A percentile compares a stretch with the other conserved stretches of the same genome.
Evolutionary conservation across 768 basidiomycete genomes (phyloP).

Genomic region (Mycena olivaceomarginata): DNA sequence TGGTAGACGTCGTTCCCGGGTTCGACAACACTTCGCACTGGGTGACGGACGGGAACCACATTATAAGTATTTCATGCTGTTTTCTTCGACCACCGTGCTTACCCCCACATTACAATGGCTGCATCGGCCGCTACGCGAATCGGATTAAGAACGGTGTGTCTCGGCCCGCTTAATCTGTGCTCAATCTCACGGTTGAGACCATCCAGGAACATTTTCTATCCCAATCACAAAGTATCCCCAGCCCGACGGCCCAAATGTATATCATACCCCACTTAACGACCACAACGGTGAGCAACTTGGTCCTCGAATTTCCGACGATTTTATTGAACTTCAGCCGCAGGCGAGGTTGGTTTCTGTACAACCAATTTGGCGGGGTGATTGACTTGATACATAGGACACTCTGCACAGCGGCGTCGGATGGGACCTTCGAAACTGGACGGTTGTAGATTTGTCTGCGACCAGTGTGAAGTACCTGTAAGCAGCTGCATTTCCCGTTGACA

Average conservation of each 20-base stretch:
- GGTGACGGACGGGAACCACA: slow-evolving; percentile 68
- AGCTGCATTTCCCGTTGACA: too few relatives aligned
- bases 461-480: slow-evolving; percentile 66
- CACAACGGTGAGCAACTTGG: slow-evolving; percentile 61
- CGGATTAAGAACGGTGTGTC: slow-evolving; percentile 68
- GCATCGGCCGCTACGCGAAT: slow-evolving; percentile 71
- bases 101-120: slow-evolving; percentile 49
- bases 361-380: slow-evolving; percentile 2
- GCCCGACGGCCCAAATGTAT: slow-evolving; percentile 64
- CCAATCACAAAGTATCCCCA: slow-evolving; percentile 68
- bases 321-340: slow-evolving; percentile 30
- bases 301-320: neutral
- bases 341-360: slow-evolving; percentile 44
- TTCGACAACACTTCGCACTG: slow-evolving; percentile 71
- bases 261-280: slow-evolving; percentile 71
- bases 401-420: slow-evolving; percentile 77
- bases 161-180: neutral
- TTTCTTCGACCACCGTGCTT: neutral
- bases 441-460: slow-evolving; percentile 62
- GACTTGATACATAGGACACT: slow-evolving; percentile 58
- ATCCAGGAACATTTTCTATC: slow-evolving; percentile 70
- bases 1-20: slow-evolving; percentile 73
- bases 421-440: slow-evolving; percentile 75
- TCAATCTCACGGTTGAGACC: neutral
- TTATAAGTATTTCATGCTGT: slow-evolving; percentile 50